A percentile compares a stretch with the other conserved stretches of the same genome.
These are phyloP conservation scores for Solanum verrucosum DNA, from an alignment of 257 asterid species.

Conservation along the genomic window DNA sequence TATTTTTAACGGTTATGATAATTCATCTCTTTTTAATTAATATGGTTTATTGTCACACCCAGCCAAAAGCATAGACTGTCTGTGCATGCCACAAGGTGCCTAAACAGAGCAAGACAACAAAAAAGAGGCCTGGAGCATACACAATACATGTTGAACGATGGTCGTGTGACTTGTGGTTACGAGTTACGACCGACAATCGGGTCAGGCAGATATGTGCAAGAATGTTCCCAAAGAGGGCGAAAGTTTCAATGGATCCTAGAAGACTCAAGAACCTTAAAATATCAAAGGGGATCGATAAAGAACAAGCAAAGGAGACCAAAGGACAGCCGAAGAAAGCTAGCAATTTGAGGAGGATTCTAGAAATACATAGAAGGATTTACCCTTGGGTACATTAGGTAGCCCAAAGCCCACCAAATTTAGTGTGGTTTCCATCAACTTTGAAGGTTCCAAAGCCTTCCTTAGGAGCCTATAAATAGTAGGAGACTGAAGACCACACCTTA, in stretches of 20 bases:
- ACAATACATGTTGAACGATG: not conserved
- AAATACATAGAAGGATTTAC: not conserved
- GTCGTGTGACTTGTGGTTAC: not conserved
- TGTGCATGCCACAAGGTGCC: not conserved
- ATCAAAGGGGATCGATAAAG: not conserved
- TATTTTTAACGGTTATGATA: not conserved
- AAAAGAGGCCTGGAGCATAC: not conserved
- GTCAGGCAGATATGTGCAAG: not conserved
- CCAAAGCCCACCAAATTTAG: not conserved
- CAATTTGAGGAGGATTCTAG: not conserved
- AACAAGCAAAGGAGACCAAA: not conserved
- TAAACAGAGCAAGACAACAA: not conserved
- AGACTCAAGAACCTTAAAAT: not conserved
- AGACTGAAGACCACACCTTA: not conserved
- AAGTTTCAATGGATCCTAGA: not conserved
- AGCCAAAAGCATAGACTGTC: not conserved
- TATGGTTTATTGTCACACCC: not conserved
- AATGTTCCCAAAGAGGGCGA: not conserved
- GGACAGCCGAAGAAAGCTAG: not conserved
- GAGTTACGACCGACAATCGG: not conserved
- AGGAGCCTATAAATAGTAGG: not conserved
- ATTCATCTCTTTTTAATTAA: not conserved
- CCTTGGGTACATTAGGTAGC: not conserved
- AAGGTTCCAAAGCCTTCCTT: not conserved
- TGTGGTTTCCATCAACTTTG: not conserved